phyloP scores from a whole-genome alignment of 2,329 filamentous ascomycete genomes.

The Neofusicoccum laricinum region DNA sequence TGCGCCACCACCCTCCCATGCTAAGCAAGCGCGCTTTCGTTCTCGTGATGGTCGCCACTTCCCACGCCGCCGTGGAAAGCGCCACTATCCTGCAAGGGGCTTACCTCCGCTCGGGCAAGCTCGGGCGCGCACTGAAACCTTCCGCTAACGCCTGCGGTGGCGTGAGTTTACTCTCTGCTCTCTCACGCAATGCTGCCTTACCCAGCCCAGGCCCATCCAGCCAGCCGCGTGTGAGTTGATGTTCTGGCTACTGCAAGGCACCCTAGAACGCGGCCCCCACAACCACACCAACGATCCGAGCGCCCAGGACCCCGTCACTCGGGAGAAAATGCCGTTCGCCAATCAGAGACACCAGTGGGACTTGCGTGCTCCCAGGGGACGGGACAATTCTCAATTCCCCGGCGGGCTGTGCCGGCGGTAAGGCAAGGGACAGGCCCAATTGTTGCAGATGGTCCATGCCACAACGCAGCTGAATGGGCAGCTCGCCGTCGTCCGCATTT shows the following conservation, averaged over 20 bases:
- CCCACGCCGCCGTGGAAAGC: neutral
- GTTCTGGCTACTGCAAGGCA: neutral
- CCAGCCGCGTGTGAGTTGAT: neutral
- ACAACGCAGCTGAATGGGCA: neutral
- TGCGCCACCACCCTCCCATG: neutral
- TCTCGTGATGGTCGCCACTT: slow-evolving; percentile 6
- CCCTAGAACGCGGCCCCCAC: neutral
- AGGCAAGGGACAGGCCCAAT: neutral
- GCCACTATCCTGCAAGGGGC: slow-evolving; percentile 2
- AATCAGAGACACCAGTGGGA: neutral
- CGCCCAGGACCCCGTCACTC: neutral
- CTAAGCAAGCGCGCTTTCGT: neutral
- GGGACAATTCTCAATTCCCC: neutral
- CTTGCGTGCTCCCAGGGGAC: neutral
- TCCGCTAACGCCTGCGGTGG: neutral
- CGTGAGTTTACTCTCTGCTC: neutral
- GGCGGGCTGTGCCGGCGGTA: neutral
- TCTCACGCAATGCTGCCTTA: neutral
- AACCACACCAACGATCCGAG: neutral
- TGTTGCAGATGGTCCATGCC: neutral
- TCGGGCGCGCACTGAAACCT: neutral
- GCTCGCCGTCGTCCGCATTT: neutral
- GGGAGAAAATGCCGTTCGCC: neutral
- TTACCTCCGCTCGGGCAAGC: neutral
- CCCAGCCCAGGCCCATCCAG: neutral